Evolutionary conservation across 164 flowering plant genomes (phyloP).

Genomic region (Piper longum): DNA sequence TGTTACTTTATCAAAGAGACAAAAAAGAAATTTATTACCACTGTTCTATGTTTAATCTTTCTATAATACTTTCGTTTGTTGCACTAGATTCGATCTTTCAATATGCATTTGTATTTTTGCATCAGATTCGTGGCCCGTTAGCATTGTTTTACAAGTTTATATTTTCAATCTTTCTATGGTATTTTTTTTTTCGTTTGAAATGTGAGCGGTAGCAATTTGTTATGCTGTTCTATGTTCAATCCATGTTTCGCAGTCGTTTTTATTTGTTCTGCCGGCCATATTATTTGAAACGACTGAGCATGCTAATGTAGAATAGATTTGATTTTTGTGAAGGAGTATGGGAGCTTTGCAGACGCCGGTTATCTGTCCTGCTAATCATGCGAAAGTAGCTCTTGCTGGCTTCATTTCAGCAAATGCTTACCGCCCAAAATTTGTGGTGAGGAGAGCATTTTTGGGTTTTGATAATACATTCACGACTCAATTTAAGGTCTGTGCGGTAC

Average conservation of each 20-base stretch:
- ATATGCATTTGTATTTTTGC: no score
- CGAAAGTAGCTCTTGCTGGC: slow-evolving; percentile 29
- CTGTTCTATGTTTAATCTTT: no score
- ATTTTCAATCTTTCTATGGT: no score
- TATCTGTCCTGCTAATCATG: slow-evolving; percentile 48
- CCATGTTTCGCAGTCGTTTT: not conserved
- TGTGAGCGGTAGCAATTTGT: no score
- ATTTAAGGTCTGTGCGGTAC: slow-evolving; percentile 11
- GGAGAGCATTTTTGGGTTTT: slow-evolving; percentile 45
- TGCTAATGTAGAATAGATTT: not conserved
- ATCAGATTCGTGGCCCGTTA: no score
- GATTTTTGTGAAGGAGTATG: slow-evolving; percentile 18
- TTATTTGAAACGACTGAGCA: not conserved
- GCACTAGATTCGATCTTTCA: no score
- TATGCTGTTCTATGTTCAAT: not conserved
- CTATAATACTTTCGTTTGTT: no score
- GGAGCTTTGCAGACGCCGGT: slow-evolving; percentile 68
- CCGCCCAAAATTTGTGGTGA: slow-evolving; percentile 23
- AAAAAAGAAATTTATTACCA: no score
- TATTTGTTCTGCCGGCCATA: not conserved
- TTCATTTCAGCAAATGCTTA: slow-evolving; percentile 21
- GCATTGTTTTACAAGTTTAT: no score
- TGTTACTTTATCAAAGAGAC: no score
- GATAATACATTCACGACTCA: slow-evolving; percentile 14
- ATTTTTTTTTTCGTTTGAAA: no score